Conservation (phyloP, 805 yeast species). For the Saturnispora hagleri region DNA sequence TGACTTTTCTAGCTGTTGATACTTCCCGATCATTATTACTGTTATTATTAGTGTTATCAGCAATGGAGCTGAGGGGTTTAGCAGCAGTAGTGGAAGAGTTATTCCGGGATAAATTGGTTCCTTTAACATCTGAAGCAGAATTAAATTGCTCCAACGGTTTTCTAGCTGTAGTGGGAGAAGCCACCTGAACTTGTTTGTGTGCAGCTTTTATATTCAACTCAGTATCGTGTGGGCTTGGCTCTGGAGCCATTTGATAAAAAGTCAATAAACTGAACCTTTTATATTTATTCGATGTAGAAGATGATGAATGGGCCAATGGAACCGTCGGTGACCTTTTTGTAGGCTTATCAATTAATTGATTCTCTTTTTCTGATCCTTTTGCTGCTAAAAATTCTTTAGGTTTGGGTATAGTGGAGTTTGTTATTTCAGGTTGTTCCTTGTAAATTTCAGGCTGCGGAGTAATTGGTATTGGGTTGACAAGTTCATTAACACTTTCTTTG, state of each 20-base stretch:
- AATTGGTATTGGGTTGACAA: conserved; percentile 2
- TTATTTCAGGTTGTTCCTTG: not conserved
- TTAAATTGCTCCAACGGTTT: conserved; percentile 15
- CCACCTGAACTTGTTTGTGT: not conserved
- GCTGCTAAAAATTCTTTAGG: not conserved
- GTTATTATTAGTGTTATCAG: conserved; percentile 7
- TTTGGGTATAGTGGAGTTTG: not conserved
- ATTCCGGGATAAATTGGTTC: conserved; percentile 1
- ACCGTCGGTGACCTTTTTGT: not conserved
- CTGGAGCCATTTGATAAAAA: conserved; percentile 19
- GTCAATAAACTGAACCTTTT: conserved; percentile 28
- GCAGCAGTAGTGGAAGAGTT: not conserved
- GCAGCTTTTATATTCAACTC: not conserved
- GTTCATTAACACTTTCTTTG: conserved; percentile 1
- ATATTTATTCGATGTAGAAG: conserved; percentile 12
- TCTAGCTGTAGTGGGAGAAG: not conserved
- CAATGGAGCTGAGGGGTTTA: not conserved
- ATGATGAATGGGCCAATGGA: not conserved
- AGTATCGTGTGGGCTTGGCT: conserved; percentile 10
- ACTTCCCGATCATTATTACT: conserved; percentile 39
- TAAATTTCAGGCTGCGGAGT: conserved; percentile 2
- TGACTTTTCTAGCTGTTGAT: conserved; percentile 68
- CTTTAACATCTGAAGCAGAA: not conserved
- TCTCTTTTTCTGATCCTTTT: conserved; percentile 7
- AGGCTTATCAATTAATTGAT: not conserved